Evolutionary conservation across 805 yeast species (phyloP).

Genomic region (Kockiozyma suomiensis): DNA sequence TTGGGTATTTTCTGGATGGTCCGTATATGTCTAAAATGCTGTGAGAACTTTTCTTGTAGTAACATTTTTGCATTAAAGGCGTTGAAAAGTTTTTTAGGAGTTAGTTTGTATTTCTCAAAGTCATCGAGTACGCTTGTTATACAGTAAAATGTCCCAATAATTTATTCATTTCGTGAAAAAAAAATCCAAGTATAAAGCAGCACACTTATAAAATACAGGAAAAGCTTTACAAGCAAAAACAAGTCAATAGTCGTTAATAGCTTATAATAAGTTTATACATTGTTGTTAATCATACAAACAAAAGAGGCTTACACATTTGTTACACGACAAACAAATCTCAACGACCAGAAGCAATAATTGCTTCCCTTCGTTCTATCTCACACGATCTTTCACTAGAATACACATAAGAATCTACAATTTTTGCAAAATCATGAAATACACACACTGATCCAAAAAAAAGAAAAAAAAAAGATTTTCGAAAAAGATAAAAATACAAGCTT

Average conservation of each 20-base stretch:
- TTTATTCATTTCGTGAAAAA: background rate
- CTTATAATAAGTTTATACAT: no score
- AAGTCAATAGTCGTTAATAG: no score
- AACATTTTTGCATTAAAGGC: background rate
- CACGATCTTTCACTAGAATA: background rate
- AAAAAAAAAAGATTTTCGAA: background rate
- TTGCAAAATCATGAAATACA: no score
- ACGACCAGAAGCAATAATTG: no score
- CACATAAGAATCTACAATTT: background rate
- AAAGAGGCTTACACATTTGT: background rate
- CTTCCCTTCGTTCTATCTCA: background rate
- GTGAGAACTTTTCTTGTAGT: no score
- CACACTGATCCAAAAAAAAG: background rate
- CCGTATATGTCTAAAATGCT: conserved; percentile 89
- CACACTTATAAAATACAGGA: background rate
- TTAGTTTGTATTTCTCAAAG: no score
- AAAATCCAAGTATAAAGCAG: background rate
- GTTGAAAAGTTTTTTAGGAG: background rate
- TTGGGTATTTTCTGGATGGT: conserved; percentile 92
- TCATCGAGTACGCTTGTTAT: no score
- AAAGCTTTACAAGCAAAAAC: background rate
- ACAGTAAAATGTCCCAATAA: background rate
- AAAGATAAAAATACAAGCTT: background rate
- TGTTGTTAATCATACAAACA: no score
- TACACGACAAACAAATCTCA: no score